Percentiles rank a stretch among this genome's conserved stretches.
phyloP scores from a whole-genome alignment of 352 stramenopile species.

The Pythium periplocum region DNA sequence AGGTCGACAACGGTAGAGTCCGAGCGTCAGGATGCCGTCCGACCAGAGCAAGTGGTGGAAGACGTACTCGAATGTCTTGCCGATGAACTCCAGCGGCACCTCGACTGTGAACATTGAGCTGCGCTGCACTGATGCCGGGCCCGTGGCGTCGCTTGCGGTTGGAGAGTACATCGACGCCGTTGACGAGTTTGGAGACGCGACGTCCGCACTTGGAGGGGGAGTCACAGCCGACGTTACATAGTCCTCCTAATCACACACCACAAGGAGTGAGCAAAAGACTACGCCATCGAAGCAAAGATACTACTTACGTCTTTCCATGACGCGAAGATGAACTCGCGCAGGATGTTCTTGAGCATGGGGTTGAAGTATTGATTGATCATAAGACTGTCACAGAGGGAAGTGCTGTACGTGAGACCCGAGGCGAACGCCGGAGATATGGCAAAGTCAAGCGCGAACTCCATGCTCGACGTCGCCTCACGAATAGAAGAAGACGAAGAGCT shows the following conservation, averaged over 20 bases:
- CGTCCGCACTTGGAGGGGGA: constrained; percentile 14
- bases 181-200: constrained; percentile 19
- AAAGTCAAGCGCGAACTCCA: constrained; percentile 70
- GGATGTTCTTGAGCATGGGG: constrained; percentile 80
- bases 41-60: constrained; percentile 81
- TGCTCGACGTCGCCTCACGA: constrained; percentile 24
- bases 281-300: background rate
- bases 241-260: constrained; percentile 16
- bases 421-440: constrained; percentile 78
- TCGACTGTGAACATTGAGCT: constrained; percentile 80
- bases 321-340: constrained; percentile 83
- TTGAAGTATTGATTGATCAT: constrained; percentile 90
- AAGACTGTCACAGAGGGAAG: constrained; percentile 77
- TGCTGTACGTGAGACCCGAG: constrained; percentile 81
- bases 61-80: constrained; percentile 74
- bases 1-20: constrained; percentile 69
- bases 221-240: constrained; percentile 25
- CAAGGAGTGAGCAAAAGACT: too few species aligned
- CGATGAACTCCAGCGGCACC: constrained; percentile 77
- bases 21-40: constrained; percentile 72
- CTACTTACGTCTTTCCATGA: constrained; percentile 56
- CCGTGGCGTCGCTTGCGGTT: constrained; percentile 3
- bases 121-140: constrained; percentile 21
- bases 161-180: constrained; percentile 29
- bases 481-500: background rate